These are phyloP conservation scores for Talaromyces sp. DNA, from an alignment of 2,329 filamentous ascomycete genomes.

Conservation along the genomic window DNA sequence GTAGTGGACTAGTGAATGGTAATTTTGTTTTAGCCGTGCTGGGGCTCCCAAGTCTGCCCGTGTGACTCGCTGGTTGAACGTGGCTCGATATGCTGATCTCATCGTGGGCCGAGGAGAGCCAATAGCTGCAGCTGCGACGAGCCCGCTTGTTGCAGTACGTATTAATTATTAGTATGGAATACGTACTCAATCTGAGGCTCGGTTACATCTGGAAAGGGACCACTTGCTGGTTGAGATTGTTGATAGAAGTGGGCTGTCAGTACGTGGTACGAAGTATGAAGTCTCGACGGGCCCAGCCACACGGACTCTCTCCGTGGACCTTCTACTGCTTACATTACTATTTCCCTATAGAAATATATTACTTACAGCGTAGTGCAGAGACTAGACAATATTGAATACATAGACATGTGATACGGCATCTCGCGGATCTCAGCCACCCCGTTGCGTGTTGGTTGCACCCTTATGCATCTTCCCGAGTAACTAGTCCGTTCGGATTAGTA, in stretches of 20 bases:
- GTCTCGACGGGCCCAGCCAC: not conserved
- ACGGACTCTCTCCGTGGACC: not conserved
- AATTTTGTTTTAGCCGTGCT: not conserved
- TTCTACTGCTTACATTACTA: not conserved
- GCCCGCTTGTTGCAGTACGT: not conserved
- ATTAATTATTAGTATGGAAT: not conserved
- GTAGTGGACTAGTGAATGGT: not conserved
- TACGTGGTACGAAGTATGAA: too few species aligned
- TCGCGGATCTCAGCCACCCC: not conserved
- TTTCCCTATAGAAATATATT: not conserved
- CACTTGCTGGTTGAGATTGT: not conserved
- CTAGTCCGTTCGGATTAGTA: not conserved
- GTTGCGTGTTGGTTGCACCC: not conserved
- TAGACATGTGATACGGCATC: not conserved
- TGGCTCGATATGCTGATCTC: not conserved
- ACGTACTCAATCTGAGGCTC: not conserved
- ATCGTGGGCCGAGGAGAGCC: not conserved
- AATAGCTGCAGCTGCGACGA: not conserved
- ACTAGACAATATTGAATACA: not conserved
- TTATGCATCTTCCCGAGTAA: not conserved
- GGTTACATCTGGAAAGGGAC: not conserved
- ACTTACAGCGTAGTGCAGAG: not conserved
- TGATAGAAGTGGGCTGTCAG: not conserved
- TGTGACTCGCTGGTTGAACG: not conserved
- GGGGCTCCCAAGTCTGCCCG: not conserved